Conservation (phyloP, 2,329 filamentous ascomycete genomes). For the Daldinia sp. region DNA sequence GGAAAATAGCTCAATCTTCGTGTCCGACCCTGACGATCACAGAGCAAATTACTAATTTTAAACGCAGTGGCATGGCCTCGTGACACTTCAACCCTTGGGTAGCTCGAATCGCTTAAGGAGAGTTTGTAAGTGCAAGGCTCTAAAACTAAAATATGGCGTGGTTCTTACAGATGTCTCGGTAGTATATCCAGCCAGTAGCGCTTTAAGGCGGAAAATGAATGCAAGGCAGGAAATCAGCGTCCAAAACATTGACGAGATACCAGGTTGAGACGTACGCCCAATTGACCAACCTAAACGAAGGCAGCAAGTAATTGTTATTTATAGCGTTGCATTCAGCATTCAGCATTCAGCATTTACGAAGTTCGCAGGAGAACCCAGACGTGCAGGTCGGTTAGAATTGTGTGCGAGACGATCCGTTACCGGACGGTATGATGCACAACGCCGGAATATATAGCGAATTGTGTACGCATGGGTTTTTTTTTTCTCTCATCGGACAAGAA, state of each 20-base stretch:
- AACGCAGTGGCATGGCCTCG: slow-evolving; percentile 3
- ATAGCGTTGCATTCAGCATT: slow-evolving; percentile 5
- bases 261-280: neutral
- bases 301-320: neutral
- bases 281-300: neutral
- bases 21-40: neutral
- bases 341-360: neutral
- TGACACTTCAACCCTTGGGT: slow-evolving; percentile 2
- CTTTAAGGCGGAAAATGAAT: slow-evolving; percentile 23
- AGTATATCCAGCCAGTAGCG: slow-evolving; percentile 21
- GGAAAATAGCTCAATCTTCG: neutral
- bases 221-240: slow-evolving; percentile 17
- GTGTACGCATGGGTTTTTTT: neutral
- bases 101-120: slow-evolving; percentile 12
- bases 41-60: neutral
- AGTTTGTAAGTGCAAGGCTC: slow-evolving; percentile 11
- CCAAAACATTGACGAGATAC: slow-evolving; percentile 13
- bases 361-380: neutral
- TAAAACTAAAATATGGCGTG: neutral
- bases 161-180: slow-evolving; percentile 2
- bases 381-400: neutral
- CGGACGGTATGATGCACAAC: neutral
- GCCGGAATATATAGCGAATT: slow-evolving; percentile 1
- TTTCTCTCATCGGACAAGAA: neutral
- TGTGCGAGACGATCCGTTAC: slow-evolving; percentile 6